Evolutionary conservation across 129 eudicot genomes (phyloP), one percentile per base, ranked within the genome.

Genomic region (Deinandra increscens): DNA sequence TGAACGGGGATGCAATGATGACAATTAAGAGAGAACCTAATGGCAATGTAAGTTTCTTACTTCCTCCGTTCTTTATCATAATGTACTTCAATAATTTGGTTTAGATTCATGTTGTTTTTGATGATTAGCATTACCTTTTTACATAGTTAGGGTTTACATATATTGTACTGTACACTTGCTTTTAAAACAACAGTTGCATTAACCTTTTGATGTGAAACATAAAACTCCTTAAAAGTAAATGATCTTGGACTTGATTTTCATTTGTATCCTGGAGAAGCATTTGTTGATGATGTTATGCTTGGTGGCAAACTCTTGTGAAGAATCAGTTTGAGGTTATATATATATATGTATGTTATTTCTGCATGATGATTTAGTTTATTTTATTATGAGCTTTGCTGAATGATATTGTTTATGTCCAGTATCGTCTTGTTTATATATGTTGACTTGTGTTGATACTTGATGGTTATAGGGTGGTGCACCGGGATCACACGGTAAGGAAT

Each of bases 41-140:
- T 84, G 79, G 82, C 67, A 89, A 84, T 80, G 96, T 92, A 73
- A 86, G 97, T 79, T 63, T 50, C 45, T 49, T 68, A 1, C 10
- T 15, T 9, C 6, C 6, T 78, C 7, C 12, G 3, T 64, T 6
- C 15, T 61, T n/a, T 17, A 33, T 39, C 9, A 15, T 22, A 20
- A 5, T 13, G 48, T 1, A 31, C 37, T 5, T 41, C 54, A 71
- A 33, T 19, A 1, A n/a, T 4, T 19, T 20, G 8, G 54, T 15
- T 67, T n/a, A 51, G 23, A 55, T 31, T 59, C 12, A 31, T 59
- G 18, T 10, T 59, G 13, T 13, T 31, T 55, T 33, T 12, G 42
- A 29, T 59, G 43, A 31, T 14, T 59, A 12, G n/a, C n/a, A n/a
- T n/a, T n/a, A n/a, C n/a, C n/a, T n/a, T n/a, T n/a, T n/a, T n/a